Percentiles rank a stretch among this genome's conserved stretches.
Evolutionary conservation across 805 yeast genomes (phyloP).

Genomic region (Candida alai): DNA sequence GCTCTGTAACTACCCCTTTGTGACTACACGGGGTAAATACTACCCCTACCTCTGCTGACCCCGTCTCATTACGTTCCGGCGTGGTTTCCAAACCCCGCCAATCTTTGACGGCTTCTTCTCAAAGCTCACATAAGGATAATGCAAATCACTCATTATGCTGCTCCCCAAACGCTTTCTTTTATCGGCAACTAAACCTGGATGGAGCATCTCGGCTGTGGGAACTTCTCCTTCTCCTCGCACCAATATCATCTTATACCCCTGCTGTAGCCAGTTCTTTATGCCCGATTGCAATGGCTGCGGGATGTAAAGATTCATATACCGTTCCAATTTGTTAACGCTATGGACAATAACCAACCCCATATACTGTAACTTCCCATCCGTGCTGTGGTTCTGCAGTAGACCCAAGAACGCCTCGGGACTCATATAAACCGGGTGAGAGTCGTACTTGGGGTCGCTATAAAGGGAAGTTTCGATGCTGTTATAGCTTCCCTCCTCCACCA

Average conservation of each 20-base stretch:
- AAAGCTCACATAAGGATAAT: conserved; percentile 44
- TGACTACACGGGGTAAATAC: no score
- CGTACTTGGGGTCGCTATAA: neutral
- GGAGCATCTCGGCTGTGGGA: conserved; percentile 53
- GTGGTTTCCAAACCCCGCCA: conserved; percentile 55
- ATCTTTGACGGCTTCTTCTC: conserved; percentile 38
- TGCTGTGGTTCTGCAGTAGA: conserved; percentile 1
- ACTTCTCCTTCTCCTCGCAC: conserved; percentile 63
- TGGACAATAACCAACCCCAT: conserved; percentile 63
- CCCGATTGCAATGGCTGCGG: conserved; percentile 28
- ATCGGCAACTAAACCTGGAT: conserved; percentile 20
- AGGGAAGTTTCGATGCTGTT: conserved; percentile 3
- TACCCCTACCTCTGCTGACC: no score
- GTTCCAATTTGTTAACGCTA: conserved; percentile 45
- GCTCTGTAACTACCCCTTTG: no score
- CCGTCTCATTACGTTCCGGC: conserved; percentile 51
- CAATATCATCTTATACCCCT: conserved; percentile 36
- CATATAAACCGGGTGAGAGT: neutral
- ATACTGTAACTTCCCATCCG: conserved; percentile 20
- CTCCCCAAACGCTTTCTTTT: conserved; percentile 17
- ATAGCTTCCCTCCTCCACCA: conserved; percentile 22
- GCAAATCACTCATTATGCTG: neutral
- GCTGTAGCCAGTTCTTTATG: conserved; percentile 8
- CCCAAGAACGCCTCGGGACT: conserved; percentile 12
- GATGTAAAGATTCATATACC: conserved; percentile 52